Evolutionary conservation across 2,329 filamentous ascomycete species (phyloP).

Genomic region (Colletotrichum siamense): DNA sequence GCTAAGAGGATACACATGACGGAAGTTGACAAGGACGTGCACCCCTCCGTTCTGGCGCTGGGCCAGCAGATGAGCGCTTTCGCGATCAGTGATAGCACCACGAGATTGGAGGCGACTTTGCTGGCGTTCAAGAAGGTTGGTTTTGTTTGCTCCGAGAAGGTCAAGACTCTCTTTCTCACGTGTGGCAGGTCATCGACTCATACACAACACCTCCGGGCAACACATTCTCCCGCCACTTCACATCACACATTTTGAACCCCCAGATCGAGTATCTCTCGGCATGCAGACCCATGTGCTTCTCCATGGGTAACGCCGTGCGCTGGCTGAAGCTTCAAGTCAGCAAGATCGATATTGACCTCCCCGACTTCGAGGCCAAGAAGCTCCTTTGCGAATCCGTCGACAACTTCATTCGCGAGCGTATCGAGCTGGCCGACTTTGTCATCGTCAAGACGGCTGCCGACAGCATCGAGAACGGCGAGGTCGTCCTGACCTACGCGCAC

Average conservation of each 20-base stretch:
- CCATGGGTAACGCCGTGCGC: slow-evolving; percentile 95
- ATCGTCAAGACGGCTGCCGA: slow-evolving; percentile 79
- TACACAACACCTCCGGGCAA: slow-evolving; percentile 88
- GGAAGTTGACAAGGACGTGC: slow-evolving; percentile 76
- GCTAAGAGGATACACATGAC: slow-evolving; percentile 60
- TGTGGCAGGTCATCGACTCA: slow-evolving; percentile 79
- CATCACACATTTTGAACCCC: slow-evolving; percentile 86
- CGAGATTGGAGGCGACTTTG: slow-evolving; percentile 85
- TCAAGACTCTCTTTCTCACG: slow-evolving; percentile 14
- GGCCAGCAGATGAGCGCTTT: slow-evolving; percentile 93
- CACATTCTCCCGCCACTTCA: slow-evolving; percentile 88
- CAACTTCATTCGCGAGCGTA: slow-evolving; percentile 86
- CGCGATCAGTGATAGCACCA: slow-evolving; percentile 86
- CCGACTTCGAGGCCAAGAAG: slow-evolving; percentile 83
- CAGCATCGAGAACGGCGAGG: slow-evolving; percentile 80
- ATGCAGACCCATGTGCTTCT: slow-evolving; percentile 94
- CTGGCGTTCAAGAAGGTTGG: slow-evolving; percentile 85
- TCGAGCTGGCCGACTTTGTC: slow-evolving; percentile 84
- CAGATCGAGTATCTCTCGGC: slow-evolving; percentile 95
- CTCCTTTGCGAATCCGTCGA: slow-evolving; percentile 76
- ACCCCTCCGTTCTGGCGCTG: slow-evolving; percentile 83
- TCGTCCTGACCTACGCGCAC: slow-evolving; percentile 86
- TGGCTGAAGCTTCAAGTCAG: slow-evolving; percentile 93
- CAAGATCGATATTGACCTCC: slow-evolving; percentile 84
- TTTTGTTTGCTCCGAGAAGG: background rate